Base-by-base conservation (phyloP, 225 moss, liverwort and hornwort genomes). In the Asterella californica region DNA sequence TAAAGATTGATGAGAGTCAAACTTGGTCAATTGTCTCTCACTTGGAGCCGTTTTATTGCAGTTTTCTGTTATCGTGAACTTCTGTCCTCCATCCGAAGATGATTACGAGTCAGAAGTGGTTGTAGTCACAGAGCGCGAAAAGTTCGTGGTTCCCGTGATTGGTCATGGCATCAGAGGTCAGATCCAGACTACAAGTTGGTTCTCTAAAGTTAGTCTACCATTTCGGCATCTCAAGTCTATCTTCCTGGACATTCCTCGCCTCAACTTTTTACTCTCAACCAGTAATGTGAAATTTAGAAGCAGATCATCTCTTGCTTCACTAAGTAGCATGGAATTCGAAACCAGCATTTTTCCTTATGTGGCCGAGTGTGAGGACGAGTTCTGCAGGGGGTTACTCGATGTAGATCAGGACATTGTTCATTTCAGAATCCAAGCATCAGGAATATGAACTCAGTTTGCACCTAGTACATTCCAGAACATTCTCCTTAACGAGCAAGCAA, bases 81-180 rank as follows among this genome's bases (percentile, higher is more conserved):
- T 94, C 88, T 96, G 94, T 76, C 94, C 96, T 7, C 83, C 88
- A 15, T 85, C 76, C 55, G 91, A 96, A 17, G 89, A 94, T 80
- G 87, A 94, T 53, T 92, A 88, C 83, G 79, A 90, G 80, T 84
- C 90, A 17, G 90, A 87, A 62, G 81, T 96, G 55, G 79, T 93
- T 17, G 90, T 96, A 12, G 88, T 96, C 0, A 96, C 96, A 0
- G 96, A 96, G 82, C 80, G 94, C 79, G 96, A 96, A 77, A 94
- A 91, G 50, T 96, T 96, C 82, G 83, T 86, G 21, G 86, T 94
- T 70, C 94, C 91, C 5, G 88, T 96, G 27, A 85, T 96, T 78
- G 92, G 96, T 75, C 84, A 91, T 82, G 96, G 96, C 50, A 81
- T 89, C 77, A 84, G 80, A 96, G 96, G 96, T 96, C 7, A 78